Conservation (phyloP, 768 basidiomycete species). For the Boletus rubroflammeus region DNA sequence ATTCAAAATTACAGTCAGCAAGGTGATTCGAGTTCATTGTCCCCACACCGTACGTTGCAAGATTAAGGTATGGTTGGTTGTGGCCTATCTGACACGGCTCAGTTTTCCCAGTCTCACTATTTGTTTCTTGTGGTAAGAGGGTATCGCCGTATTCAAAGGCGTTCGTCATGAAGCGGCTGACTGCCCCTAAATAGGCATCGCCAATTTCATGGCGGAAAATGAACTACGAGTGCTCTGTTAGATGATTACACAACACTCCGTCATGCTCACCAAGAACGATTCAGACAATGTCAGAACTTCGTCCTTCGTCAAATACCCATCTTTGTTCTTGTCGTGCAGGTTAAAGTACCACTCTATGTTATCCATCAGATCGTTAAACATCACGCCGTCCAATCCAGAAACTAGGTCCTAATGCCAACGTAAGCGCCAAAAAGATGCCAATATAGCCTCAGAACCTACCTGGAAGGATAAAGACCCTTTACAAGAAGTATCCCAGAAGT, state of each 20-base stretch:
- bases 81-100: constrained; percentile 52
- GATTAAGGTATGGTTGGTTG: constrained; percentile 90
- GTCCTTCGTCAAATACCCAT: constrained; percentile 93
- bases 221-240: constrained; percentile 54
- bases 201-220: constrained; percentile 97
- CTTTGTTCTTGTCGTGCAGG: constrained; percentile 93
- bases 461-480: constrained; percentile 87
- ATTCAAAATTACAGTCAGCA: constrained; percentile 4
- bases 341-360: constrained; percentile 99
- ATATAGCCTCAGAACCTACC: constrained; percentile 38
- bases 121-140: constrained; percentile 52
- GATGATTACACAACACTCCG: background rate
- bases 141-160: constrained; percentile 98
- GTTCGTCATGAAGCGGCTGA: constrained; percentile 96
- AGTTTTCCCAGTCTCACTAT: constrained; percentile 35
- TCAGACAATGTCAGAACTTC: constrained; percentile 95
- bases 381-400: constrained; percentile 81
- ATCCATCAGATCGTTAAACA: constrained; percentile 97
- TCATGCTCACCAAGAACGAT: constrained; percentile 67
- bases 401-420: constrained; percentile 68
- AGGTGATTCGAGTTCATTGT: background rate
- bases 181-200: constrained; percentile 93
- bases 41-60: constrained; percentile 61
- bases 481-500: constrained; percentile 85
- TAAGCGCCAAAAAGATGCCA: constrained; percentile 1